Conservation (phyloP, 75 land plant species). For the Picea sitchensis region DNA sequence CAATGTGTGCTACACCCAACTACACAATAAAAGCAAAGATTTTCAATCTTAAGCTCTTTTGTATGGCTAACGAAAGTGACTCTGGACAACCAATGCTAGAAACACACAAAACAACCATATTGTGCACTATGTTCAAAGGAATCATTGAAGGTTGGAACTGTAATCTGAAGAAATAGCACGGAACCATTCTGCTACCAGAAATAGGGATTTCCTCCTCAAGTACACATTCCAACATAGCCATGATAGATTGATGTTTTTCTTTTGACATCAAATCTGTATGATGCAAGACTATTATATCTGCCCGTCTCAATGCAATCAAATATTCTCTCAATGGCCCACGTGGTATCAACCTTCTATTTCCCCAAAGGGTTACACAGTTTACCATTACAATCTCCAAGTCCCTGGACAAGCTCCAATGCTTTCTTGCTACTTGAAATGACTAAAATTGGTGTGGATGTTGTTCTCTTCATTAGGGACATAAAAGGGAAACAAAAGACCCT, state of each 20-base stretch:
- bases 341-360: slow-evolving; percentile 26
- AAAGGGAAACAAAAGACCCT: too few species aligned
- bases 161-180: slow-evolving; percentile 36
- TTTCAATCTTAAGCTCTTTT: background rate
- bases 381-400: slow-evolving; percentile 93
- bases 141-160: too few species aligned
- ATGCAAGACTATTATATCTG: slow-evolving; percentile 39
- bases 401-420: background rate
- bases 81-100: slow-evolving; percentile 67
- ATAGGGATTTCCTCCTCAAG: too few species aligned
- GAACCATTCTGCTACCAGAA: slow-evolving; percentile 30
- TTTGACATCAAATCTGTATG: too few species aligned
- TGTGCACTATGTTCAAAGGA: too few species aligned
- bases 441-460: too few species aligned
- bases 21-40: slow-evolving; percentile 16
- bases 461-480: too few species aligned
- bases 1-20: slow-evolving; percentile 42
- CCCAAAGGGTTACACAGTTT: slow-evolving; percentile 76
- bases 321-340: slow-evolving; percentile 83
- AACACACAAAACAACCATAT: slow-evolving; percentile 39
- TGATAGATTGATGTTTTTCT: too few species aligned
- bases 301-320: slow-evolving; percentile 56
- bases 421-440: too few species aligned
- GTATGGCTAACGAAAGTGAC: slow-evolving; percentile 35
- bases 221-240: too few species aligned